Conservation (phyloP, 768 basidiomycete genomes). For the Tulasnella sp. region DNA sequence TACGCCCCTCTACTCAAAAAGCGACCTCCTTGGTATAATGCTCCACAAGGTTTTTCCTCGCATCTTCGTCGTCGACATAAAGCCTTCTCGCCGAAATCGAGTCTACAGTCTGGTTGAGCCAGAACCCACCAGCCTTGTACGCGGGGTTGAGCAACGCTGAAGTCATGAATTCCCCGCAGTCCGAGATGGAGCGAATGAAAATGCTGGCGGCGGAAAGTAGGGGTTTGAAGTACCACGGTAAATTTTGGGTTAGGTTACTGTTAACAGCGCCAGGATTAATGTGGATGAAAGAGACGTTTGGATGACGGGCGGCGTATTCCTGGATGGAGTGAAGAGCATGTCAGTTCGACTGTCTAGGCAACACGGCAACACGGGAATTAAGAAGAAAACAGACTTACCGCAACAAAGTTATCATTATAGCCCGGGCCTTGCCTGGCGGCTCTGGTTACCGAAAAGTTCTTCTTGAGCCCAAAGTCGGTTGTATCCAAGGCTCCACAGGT, state of each 20-base stretch:
- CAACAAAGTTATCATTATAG: slow-evolving; percentile 31
- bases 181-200: background rate
- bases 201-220: background rate
- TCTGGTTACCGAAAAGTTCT: slow-evolving; percentile 20
- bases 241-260: background rate
- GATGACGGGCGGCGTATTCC: slow-evolving; percentile 33
- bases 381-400: slow-evolving; percentile 7
- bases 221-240: background rate
- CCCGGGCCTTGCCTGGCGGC: background rate
- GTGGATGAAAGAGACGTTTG: slow-evolving; percentile 34
- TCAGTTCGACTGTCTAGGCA: background rate
- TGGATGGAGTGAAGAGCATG: background rate
- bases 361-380: too few species aligned
- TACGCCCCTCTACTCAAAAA: background rate
- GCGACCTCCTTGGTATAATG: slow-evolving; percentile 15
- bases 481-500: background rate
- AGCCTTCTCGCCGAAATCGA: background rate
- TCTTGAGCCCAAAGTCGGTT: slow-evolving; percentile 35
- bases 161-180: slow-evolving; percentile 31
- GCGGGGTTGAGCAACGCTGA: slow-evolving; percentile 3
- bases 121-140: slow-evolving; percentile 29
- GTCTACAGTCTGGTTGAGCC: slow-evolving; percentile 26
- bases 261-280: slow-evolving; percentile 28
- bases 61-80: background rate
- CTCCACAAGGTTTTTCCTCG: background rate